phyloP scores from a whole-genome alignment of 164 flowering plant genomes.

The Macadamia tetraphylla region DNA sequence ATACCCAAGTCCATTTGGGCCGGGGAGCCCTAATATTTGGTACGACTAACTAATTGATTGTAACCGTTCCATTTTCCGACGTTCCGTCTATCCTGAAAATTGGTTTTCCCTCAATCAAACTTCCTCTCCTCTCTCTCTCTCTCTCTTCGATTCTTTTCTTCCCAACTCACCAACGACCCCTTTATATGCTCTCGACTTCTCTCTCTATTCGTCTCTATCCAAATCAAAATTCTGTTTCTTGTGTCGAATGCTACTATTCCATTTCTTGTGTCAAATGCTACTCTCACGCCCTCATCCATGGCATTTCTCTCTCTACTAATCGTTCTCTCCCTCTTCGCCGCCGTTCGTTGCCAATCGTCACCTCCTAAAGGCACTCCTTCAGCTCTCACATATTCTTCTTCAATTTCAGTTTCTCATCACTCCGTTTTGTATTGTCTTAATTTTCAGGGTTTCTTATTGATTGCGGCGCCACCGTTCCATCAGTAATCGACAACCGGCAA shows the following conservation, averaged over 20 bases:
- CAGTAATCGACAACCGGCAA: constrained; percentile 32
- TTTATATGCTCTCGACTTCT: constrained; percentile 13
- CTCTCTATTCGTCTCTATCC: constrained; percentile 6
- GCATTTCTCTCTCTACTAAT: constrained; percentile 20
- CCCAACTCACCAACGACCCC: constrained; percentile 19
- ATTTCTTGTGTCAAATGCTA: too few species aligned
- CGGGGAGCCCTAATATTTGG: too few species aligned
- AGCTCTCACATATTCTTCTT: too few species aligned
- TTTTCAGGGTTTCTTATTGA: constrained; percentile 48
- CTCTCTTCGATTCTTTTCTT: constrained; percentile 21
- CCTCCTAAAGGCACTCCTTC: too few species aligned
- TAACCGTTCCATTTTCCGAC: too few species aligned
- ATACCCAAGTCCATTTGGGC: too few species aligned
- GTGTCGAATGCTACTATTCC: neutral
- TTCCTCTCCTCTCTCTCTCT: neutral
- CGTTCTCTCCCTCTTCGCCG: constrained; percentile 25
- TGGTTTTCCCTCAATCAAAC: neutral
- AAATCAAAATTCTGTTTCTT: neutral
- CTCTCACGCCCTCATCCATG: constrained; percentile 21
- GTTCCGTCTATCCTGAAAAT: too few species aligned
- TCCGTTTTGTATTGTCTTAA: neutral
- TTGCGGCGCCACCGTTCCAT: constrained; percentile 51
- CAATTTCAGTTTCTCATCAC: neutral
- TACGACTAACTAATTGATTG: too few species aligned
- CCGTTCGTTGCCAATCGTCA: constrained; percentile 29